Evolutionary conservation across 148 eudicot genomes (phyloP).

Genomic region (Beta vulgaris): DNA sequence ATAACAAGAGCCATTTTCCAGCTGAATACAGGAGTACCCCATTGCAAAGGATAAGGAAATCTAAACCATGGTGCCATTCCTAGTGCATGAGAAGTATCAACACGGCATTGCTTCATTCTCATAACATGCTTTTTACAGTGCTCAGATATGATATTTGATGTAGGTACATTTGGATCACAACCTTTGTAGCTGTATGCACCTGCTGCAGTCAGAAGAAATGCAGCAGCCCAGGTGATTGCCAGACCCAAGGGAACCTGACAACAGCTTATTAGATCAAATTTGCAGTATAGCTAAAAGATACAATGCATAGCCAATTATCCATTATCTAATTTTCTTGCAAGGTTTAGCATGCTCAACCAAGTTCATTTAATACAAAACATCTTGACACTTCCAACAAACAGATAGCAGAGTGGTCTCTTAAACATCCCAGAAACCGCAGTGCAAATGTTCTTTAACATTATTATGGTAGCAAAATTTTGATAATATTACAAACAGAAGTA

Average conservation of each 20-base stretch:
- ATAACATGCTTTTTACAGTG: slow-evolving; percentile 80
- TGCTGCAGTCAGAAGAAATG: slow-evolving; percentile 85
- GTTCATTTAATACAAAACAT: neutral
- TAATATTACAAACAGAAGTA: neutral
- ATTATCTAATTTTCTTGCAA: too few species aligned
- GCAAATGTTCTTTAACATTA: too few species aligned
- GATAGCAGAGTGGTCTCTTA: slow-evolving; percentile 5
- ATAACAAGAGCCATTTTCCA: slow-evolving; percentile 97
- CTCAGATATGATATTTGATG: slow-evolving; percentile 75
- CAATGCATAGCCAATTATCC: too few species aligned
- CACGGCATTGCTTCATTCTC: slow-evolving; percentile 82
- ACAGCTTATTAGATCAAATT: slow-evolving; percentile 7
- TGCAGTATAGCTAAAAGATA: neutral
- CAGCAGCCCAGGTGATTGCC: slow-evolving; percentile 82
- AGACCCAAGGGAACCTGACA: slow-evolving; percentile 88
- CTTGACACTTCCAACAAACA: neutral
- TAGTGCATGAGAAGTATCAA: slow-evolving; percentile 89
- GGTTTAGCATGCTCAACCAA: neutral
- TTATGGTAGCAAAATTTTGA: too few species aligned
- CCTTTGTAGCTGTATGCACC: slow-evolving; percentile 85
- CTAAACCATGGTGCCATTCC: slow-evolving; percentile 90
- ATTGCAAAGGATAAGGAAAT: slow-evolving; percentile 94
- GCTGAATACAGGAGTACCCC: slow-evolving; percentile 85
- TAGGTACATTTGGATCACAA: slow-evolving; percentile 77
- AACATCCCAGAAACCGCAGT: neutral